These are phyloP conservation scores for Nidula niveotomentosa DNA, from an alignment of 1,284 basidiomycete genomes.

Conservation along the genomic window DNA sequence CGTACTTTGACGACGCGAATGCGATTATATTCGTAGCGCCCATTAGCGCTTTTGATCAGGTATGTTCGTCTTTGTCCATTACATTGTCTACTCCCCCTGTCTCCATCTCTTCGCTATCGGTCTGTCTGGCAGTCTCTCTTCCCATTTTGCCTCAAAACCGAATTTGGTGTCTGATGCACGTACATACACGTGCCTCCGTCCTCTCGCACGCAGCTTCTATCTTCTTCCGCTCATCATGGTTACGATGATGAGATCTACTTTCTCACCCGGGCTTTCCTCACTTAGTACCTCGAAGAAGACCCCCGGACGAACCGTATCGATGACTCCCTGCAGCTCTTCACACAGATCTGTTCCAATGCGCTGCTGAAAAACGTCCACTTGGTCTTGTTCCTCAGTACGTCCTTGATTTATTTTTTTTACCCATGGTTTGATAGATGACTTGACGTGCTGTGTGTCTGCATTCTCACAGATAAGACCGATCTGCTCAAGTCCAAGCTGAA, in stretches of 20 bases:
- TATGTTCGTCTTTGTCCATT: slow-evolving; percentile 22
- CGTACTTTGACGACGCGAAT: slow-evolving; percentile 81
- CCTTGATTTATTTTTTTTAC: not conserved
- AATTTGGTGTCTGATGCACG: not conserved
- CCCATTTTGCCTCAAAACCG: not conserved
- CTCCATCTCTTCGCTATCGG: not conserved
- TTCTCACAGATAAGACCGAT: slow-evolving; percentile 68
- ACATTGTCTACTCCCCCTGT: not conserved
- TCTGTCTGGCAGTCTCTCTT: not conserved
- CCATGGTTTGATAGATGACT: not conserved
- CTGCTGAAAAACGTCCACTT: slow-evolving; percentile 77
- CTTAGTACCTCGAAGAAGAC: slow-evolving; percentile 80
- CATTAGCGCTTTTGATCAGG: slow-evolving; percentile 86
- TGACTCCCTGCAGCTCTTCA: slow-evolving; percentile 81
- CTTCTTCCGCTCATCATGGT: not conserved
- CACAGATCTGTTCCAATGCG: slow-evolving; percentile 78
- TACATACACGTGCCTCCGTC: not conserved
- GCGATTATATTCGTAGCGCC: slow-evolving; percentile 86
- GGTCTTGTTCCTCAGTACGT: slow-evolving; percentile 76
- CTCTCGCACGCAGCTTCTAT: not conserved
- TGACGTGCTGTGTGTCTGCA: not conserved
- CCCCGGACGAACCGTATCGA: slow-evolving; percentile 80
- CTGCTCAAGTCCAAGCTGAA: slow-evolving; percentile 69
- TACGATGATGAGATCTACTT: not conserved
- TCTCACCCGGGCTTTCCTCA: not conserved